Evolutionary conservation across 1,284 basidiomycete species (phyloP).

Genomic region (Ustanciosporium gigantosporum): DNA sequence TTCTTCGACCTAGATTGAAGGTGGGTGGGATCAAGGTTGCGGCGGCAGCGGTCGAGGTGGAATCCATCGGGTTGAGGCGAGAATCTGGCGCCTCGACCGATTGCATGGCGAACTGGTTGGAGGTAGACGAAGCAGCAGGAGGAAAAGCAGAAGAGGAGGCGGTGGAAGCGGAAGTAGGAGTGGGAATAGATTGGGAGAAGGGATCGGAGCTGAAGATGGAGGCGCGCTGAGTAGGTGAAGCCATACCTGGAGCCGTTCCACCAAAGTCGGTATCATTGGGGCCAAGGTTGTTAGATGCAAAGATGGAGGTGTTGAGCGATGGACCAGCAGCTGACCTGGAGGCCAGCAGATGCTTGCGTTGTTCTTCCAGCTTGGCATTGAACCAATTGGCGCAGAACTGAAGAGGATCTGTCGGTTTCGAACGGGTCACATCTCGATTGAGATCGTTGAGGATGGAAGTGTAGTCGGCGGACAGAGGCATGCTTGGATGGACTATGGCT

Average conservation of each 20-base stretch:
- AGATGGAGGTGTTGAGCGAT: constrained; percentile 62
- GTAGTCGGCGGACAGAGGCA: constrained; percentile 51
- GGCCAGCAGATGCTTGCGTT: constrained; percentile 70
- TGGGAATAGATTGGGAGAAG: constrained; percentile 4
- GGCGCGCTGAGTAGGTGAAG: constrained; percentile 33
- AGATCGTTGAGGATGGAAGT: constrained; percentile 74
- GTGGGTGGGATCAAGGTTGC: constrained; percentile 61
- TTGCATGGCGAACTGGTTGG: not conserved
- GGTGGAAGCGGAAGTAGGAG: not conserved
- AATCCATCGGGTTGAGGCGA: not conserved
- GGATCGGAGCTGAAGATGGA: constrained; percentile 30
- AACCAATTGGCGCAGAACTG: constrained; percentile 98
- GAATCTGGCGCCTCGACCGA: not conserved
- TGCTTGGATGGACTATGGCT: no score
- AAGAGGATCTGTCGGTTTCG: constrained; percentile 82
- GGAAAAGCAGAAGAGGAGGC: not conserved
- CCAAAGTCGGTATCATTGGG: constrained; percentile 16
- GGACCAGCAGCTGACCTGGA: constrained; percentile 43
- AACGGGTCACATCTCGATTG: constrained; percentile 79
- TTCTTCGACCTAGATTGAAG: constrained; percentile 83
- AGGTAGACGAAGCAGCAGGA: not conserved
- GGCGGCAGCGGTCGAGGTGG: constrained; percentile 1
- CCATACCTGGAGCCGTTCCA: constrained; percentile 13
- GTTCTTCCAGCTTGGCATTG: constrained; percentile 79
- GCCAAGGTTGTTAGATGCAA: constrained; percentile 5